Evolutionary conservation across 768 basidiomycete species (phyloP), one percentile per base, ranked within the genome.

Genomic region (Punctularia strigosozonata): DNA sequence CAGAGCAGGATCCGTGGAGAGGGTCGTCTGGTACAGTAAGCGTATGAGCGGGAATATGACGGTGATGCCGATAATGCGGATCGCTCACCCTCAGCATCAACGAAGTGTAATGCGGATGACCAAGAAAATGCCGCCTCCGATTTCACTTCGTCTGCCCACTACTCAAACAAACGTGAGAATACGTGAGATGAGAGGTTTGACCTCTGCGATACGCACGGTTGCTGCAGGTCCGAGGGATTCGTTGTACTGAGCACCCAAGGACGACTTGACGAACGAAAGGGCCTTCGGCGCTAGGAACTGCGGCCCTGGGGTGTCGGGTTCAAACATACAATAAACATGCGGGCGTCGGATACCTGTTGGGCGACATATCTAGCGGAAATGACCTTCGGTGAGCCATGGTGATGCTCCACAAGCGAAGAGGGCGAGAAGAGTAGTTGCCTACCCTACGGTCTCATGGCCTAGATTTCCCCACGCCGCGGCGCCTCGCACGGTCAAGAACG

Each of bases 281-380:
- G 71, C 64, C 6, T 67, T 68, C 3, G 69, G 63, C 10, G 61
- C 60, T 17, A 74, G 55, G 50, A 74, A 74, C 71, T 73, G 22
- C 6, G 4, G 23, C 7, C n/a, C n/a, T n/a, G n/a, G n/a, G n/a
- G n/a, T n/a, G n/a, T n/a, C n/a, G n/a, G n/a, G n/a, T n/a, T n/a
- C n/a, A n/a, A n/a, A n/a, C n/a, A n/a, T n/a, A n/a, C n/a, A n/a
- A n/a, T n/a, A n/a, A n/a, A n/a, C n/a, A n/a, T n/a, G n/a, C n/a
- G n/a, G n/a, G n/a, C n/a, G n/a, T n/a, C n/a, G n/a, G n/a, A 8
- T 20, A 34, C 33, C 33, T 34, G 10, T 34, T 34, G 33, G 10
- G 33, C 33, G 33, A 34, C 18, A 19, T 34, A 34, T 34, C 33
- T 34, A 19, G 8, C 33, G 20, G 10, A 8, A n/a, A n/a, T n/a